These are phyloP conservation scores for Cylindrotheca closterium DNA, from an alignment of 108 stramenopile species.

Conservation along the genomic window DNA sequence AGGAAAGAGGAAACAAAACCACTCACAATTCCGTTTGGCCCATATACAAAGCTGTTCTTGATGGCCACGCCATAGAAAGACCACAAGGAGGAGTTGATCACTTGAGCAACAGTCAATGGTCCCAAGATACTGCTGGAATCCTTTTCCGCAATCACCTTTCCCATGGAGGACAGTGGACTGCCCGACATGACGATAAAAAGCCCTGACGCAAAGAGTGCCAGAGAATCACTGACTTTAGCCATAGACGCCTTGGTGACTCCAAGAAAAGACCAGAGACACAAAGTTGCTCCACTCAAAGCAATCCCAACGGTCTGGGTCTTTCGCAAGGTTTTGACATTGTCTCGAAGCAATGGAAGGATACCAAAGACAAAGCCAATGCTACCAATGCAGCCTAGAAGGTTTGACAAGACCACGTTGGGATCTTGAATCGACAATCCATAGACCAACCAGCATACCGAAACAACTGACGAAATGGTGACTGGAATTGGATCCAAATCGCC, in stretches of 20 bases:
- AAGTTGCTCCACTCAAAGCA: slow-evolving; percentile 19
- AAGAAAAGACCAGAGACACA: slow-evolving; percentile 53
- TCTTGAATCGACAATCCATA: slow-evolving; percentile 47
- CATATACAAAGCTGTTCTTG: slow-evolving; percentile 52
- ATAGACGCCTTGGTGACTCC: slow-evolving; percentile 30
- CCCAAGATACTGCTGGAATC: slow-evolving; percentile 43
- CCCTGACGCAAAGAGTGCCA: slow-evolving; percentile 46
- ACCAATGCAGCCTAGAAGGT: slow-evolving; percentile 40
- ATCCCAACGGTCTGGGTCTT: slow-evolving; percentile 35
- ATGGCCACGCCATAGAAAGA: slow-evolving; percentile 50
- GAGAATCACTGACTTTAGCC: slow-evolving; percentile 20
- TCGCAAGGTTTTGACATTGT: slow-evolving; percentile 1
- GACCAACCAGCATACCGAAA: slow-evolving; percentile 42
- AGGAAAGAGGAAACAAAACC: too few relatives aligned
- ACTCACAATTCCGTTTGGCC: slow-evolving; percentile 38
- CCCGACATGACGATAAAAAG: slow-evolving; percentile 45
- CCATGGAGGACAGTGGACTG: slow-evolving; percentile 46
- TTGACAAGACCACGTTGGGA: slow-evolving; percentile 46
- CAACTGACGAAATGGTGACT: slow-evolving; percentile 48
- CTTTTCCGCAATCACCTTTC: slow-evolving; percentile 33
- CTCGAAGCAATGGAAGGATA: slow-evolving; percentile 25
- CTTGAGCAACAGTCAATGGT: slow-evolving; percentile 44
- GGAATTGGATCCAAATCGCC: slow-evolving; percentile 48
- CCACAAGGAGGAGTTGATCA: slow-evolving; percentile 53
- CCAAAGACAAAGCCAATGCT: slow-evolving; percentile 43